phyloP scores from a whole-genome alignment of 2,329 filamentous ascomycete genomes.

The Aureobasidium melanogenum region DNA sequence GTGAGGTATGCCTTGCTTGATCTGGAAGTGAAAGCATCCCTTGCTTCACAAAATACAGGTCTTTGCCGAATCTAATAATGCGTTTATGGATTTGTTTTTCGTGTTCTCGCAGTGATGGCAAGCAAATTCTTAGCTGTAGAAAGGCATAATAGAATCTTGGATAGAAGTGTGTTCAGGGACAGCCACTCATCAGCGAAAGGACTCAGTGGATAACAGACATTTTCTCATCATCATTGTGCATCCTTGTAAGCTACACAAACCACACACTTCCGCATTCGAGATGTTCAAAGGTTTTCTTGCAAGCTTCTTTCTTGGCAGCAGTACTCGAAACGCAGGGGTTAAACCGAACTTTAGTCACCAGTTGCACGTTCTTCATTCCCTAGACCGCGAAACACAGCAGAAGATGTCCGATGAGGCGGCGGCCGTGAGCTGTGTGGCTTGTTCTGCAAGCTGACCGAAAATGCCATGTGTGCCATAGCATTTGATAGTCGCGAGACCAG shows the following conservation, averaged over 20 bases:
- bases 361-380: constrained; percentile 3
- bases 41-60: background rate
- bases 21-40: background rate
- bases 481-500: background rate
- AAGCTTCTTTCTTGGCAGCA: too few relatives aligned
- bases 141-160: background rate
- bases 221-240: background rate
- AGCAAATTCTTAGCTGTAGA: background rate
- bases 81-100: too few relatives aligned
- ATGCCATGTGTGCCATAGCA: background rate
- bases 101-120: background rate
- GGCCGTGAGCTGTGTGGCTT: background rate
- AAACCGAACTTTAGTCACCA: background rate
- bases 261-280: background rate
- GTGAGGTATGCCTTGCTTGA: background rate
- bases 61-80: background rate
- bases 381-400: background rate
- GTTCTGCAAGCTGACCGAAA: background rate
- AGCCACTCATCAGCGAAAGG: background rate
- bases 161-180: background rate
- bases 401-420: background rate
- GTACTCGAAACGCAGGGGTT: background rate
- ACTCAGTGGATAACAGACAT: background rate
- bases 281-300: too few relatives aligned
- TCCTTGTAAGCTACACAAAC: background rate